Evolutionary conservation across 495 filamentous ascomycete species (phyloP).

Genomic region (Pyrenopolyporus hunteri): DNA sequence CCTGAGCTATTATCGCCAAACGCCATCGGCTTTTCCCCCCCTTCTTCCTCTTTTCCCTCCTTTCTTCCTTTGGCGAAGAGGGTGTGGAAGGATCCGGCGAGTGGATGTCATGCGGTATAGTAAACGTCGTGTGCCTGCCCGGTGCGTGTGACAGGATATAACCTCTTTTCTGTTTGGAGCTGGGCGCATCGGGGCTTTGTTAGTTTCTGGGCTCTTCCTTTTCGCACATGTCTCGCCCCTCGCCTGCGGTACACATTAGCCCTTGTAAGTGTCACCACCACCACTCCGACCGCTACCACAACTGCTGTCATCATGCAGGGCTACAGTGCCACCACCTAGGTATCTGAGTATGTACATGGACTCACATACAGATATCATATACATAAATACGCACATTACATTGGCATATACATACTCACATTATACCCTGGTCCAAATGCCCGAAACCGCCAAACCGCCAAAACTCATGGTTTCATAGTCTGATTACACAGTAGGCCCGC

Average conservation of each 20-base stretch:
- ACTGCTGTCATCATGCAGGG: constrained; percentile 10
- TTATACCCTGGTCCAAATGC: too few species aligned
- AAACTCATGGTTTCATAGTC: too few species aligned
- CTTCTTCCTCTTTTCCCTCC: not conserved
- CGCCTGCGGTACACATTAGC: constrained; percentile 9
- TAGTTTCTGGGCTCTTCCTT: constrained; percentile 19
- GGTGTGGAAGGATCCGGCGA: constrained; percentile 3
- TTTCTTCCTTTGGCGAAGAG: not conserved
- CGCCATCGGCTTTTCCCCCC: not conserved
- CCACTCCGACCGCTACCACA: not conserved
- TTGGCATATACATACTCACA: too few species aligned
- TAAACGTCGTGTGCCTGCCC: constrained; percentile 4
- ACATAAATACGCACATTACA: not conserved
- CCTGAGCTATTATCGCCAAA: constrained; percentile 28
- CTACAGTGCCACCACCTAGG: constrained; percentile 16
- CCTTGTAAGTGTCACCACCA: constrained; percentile 11
- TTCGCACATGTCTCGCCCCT: constrained; percentile 21
- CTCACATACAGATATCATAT: not conserved
- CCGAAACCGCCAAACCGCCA: too few species aligned
- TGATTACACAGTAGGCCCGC: too few species aligned
- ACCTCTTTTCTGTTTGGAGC: constrained; percentile 27
- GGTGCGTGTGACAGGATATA: constrained; percentile 25
- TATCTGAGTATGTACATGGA: not conserved
- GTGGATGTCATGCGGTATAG: constrained; percentile 26
- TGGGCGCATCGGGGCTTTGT: constrained; percentile 36